Percentiles rank a stretch among this genome's conserved stretches.
Evolutionary conservation across 345 rosid species (phyloP).

Genomic region (Pelargonium nanum): DNA sequence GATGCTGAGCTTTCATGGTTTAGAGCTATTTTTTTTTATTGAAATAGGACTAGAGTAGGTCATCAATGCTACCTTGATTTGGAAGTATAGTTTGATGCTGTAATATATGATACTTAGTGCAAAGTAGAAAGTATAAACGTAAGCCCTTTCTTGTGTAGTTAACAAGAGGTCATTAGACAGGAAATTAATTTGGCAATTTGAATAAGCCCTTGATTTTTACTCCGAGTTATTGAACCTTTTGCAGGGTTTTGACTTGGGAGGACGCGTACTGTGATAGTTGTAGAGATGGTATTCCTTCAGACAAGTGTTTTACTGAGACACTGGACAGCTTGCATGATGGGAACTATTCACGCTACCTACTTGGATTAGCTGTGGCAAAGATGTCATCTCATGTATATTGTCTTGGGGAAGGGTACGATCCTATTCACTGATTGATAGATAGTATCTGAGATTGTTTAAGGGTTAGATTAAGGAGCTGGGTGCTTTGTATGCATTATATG

Average conservation of each 20-base stretch:
- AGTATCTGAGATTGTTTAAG: neutral
- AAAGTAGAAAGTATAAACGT: neutral
- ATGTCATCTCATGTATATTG: constrained; percentile 81
- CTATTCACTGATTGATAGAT: neutral
- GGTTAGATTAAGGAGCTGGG: too few species aligned
- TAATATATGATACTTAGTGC: neutral
- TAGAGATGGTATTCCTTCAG: constrained; percentile 30
- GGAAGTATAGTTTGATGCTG: neutral
- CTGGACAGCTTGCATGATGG: constrained; percentile 29
- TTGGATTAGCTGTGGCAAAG: constrained; percentile 75
- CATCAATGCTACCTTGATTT: neutral
- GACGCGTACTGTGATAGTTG: constrained; percentile 61
- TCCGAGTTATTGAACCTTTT: constrained; percentile 7
- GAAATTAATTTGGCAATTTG: neutral
- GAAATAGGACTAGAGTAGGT: neutral
- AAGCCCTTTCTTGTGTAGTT: constrained; percentile 1
- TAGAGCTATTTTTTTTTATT: neutral
- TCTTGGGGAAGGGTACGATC: constrained; percentile 80
- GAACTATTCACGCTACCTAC: constrained; percentile 34
- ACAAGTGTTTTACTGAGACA: constrained; percentile 27
- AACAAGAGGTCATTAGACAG: neutral
- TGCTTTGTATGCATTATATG: too few species aligned
- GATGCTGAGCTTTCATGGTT: neutral
- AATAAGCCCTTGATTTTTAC: neutral
- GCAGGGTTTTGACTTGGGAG: constrained; percentile 87